Percentiles rank a stretch among this genome's conserved stretches.
Conservation (phyloP, 2,329 filamentous ascomycete species). For the Blastomyces gilchristii region DNA sequence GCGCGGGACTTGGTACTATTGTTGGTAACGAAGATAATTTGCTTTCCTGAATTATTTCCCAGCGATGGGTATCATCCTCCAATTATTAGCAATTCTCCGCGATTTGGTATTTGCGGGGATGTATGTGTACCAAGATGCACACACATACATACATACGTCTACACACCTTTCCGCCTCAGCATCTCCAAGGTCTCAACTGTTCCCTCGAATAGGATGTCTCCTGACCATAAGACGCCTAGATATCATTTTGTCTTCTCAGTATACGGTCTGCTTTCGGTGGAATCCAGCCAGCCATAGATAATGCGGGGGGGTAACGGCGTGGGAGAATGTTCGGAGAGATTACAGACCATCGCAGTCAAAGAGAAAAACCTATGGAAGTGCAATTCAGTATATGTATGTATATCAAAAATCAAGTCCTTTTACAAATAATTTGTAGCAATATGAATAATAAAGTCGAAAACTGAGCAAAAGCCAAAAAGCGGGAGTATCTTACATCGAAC, state of each 20-base stretch:
- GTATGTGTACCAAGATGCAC: too few species aligned
- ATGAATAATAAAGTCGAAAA: background rate
- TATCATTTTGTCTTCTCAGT: constrained; percentile 31
- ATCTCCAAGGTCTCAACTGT: constrained; percentile 77
- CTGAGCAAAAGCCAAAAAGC: background rate
- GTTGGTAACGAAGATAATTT: constrained; percentile 92
- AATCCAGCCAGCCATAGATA: background rate
- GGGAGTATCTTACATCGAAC: constrained; percentile 59
- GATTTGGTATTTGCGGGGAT: background rate
- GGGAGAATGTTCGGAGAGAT: background rate
- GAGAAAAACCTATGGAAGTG: constrained; percentile 60
- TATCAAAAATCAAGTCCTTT: constrained; percentile 10
- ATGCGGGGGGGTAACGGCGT: constrained; percentile 2
- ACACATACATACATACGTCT: too few species aligned
- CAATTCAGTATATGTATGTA: constrained; percentile 15
- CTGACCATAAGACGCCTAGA: constrained; percentile 90
- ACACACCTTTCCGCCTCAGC: constrained; percentile 64
- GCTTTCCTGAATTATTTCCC: constrained; percentile 55
- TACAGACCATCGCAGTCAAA: constrained; percentile 89
- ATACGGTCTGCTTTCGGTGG: constrained; percentile 18
- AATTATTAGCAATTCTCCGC: background rate
- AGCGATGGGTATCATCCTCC: background rate
- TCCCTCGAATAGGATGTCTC: constrained; percentile 77
- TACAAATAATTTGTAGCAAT: background rate
- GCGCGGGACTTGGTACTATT: constrained; percentile 93